Base-by-base conservation (phyloP, 805 yeast genomes). In the Wickerhamomyces mucosus region DNA sequence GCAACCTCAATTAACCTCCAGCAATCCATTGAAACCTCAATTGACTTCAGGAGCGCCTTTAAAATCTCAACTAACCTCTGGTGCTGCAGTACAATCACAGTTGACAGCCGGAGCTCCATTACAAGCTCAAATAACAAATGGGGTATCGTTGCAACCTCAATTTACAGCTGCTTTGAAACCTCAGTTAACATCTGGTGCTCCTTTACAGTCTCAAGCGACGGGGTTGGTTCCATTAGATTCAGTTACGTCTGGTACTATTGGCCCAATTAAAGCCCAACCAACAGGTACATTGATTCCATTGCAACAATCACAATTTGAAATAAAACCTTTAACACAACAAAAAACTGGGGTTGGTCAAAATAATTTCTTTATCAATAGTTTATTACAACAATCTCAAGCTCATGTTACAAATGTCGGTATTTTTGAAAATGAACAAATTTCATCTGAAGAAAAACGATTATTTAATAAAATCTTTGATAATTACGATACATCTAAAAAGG, bases 391-490 rank as follows among this genome's bases (percentile, higher is more conserved):
- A 11, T n/a, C 24, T 12, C 85, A 86, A 51, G 66, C 68, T 35
- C 24, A 24, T 18, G 32, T 33, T 7, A 27, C 26, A 23, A 26
- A 8, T 32, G 28, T 9, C 35, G 28, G 24, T 23, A 16, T 6
- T 26, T 27, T 15, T 34, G 31, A 17, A 31, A 52, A 56, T 27
- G 61, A 59, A 32, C 55, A 76, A 9, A 84, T 88, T 40, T 72
- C 94, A 24, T 73, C 77, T 43, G 86, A 84, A 48, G 97, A 89
- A 51, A 88, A 88, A 54, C 66, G 37, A 16, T 74, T 88, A 34
- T 89, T 88, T 58, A 95, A 86, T 51, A 82, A 79, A 35, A 83
- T 89, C 38, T 89, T 92, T 60, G 70, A 69, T 33, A 92, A 94
- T 30, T 89, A 95, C 84, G 96, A 88, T 51, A 62, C 74, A n/a